These are phyloP conservation scores for Emmonsia crescens DNA, from an alignment of 2,329 filamentous ascomycete genomes.

Conservation along the genomic window DNA sequence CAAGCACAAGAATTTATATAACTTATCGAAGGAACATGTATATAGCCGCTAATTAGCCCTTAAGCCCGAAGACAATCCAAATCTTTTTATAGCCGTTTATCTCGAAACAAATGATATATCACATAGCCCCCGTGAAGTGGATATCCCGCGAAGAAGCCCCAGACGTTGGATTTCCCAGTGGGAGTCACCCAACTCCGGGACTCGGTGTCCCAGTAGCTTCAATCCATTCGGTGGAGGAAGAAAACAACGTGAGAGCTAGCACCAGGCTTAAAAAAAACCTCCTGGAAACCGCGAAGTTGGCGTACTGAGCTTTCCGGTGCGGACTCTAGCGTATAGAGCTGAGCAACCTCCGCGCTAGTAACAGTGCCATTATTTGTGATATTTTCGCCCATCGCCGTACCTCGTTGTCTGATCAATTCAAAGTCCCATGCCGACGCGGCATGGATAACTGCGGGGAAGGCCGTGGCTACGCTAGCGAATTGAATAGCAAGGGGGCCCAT, in stretches of 20 bases:
- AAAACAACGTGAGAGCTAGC: constrained; percentile 45
- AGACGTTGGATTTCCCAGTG: constrained; percentile 27
- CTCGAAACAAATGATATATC: not conserved
- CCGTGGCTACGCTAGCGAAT: constrained; percentile 56
- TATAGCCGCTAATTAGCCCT: too few species aligned
- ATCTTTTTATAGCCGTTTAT: not conserved
- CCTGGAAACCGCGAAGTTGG: too few species aligned
- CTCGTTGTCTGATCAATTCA: constrained; percentile 43
- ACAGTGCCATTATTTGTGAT: too few species aligned
- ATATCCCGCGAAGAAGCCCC: constrained; percentile 27
- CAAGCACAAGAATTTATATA: not conserved
- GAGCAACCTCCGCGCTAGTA: too few species aligned
- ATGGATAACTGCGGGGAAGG: constrained; percentile 63
- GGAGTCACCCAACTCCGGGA: constrained; percentile 60
- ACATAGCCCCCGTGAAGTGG: constrained; percentile 19
- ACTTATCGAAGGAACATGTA: too few species aligned
- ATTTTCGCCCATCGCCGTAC: constrained; percentile 42
- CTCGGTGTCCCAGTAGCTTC: constrained; percentile 63
- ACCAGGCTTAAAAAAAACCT: too few species aligned
- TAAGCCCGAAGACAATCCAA: too few species aligned
- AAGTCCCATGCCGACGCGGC: constrained; percentile 52
- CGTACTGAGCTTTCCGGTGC: too few species aligned
- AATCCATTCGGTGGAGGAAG: constrained; percentile 53
- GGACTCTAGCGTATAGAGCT: too few species aligned
- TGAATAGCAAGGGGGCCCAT: constrained; percentile 43